These are phyloP conservation scores for Tetrahymena elliotti DNA, from an alignment of 73 alveolate genomes.

Conservation along the genomic window DNA sequence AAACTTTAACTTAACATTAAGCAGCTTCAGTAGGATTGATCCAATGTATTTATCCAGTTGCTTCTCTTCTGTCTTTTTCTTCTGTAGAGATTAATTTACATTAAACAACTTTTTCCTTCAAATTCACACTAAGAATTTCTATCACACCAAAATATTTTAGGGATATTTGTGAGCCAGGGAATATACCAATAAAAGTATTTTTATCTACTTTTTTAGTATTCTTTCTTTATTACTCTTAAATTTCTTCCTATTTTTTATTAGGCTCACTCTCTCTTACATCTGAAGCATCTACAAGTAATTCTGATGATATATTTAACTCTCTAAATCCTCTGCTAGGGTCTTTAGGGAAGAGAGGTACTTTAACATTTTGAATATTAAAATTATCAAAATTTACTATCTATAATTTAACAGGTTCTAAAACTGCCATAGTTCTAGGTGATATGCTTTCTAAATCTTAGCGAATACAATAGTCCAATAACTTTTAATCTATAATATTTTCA, in stretches of 20 bases:
- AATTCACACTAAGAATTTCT: conserved; percentile 59
- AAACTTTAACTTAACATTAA: conserved; percentile 70
- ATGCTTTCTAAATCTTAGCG: conserved; percentile 85
- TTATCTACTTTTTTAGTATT: conserved; percentile 68
- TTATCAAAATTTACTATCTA: conserved; percentile 54
- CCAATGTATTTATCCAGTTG: conserved; percentile 92
- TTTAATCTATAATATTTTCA: conserved; percentile 78
- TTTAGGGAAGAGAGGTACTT: conserved; percentile 85
- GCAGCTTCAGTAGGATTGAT: conserved; percentile 66
- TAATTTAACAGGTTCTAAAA: conserved; percentile 82
- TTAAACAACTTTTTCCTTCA: conserved; percentile 49
- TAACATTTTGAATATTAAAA: conserved; percentile 41
- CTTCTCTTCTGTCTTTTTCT: conserved; percentile 51
- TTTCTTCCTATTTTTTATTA: not conserved
- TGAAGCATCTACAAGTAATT: not conserved
- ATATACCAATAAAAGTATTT: conserved; percentile 80
- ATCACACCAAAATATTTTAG: conserved; percentile 81
- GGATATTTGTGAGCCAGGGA: conserved; percentile 83
- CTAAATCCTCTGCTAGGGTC: conserved; percentile 64
- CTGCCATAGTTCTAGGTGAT: conserved; percentile 91
- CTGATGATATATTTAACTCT: not conserved
- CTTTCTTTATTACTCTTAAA: conserved; percentile 51
- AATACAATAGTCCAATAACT: conserved; percentile 80
- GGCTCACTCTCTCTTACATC: not conserved
- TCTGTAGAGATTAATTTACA: conserved; percentile 59